phyloP scores from a whole-genome alignment of 2,329 filamentous ascomycete genomes.

The Microcera coccophila region DNA sequence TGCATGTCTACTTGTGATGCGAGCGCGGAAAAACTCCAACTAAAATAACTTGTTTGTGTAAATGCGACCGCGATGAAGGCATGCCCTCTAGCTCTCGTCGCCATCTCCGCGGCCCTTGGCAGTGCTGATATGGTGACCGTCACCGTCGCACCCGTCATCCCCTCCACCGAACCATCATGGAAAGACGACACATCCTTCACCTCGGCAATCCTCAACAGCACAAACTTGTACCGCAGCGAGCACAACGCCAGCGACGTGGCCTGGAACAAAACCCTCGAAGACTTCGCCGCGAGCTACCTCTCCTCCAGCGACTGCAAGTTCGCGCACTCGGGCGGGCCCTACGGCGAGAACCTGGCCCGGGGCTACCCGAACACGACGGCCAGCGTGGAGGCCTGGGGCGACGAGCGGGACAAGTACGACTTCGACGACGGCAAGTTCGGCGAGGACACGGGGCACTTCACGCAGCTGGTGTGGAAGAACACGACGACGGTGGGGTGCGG shows the following conservation, averaged over 20 bases:
- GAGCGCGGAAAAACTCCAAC: too few relatives aligned
- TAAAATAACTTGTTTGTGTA: too few relatives aligned
- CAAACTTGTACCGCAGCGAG: conserved; percentile 60
- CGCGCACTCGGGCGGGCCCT: conserved; percentile 57
- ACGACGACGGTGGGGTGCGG: conserved; percentile 59
- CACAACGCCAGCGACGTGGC: conserved; percentile 56
- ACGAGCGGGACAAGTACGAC: conserved; percentile 51
- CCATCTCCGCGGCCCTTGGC: conserved; percentile 9
- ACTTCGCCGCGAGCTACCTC: conserved; percentile 52
- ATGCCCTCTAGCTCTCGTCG: conserved; percentile 8
- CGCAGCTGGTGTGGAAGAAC: conserved; percentile 66
- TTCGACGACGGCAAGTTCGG: conserved; percentile 55
- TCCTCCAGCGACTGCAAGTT: conserved; percentile 42
- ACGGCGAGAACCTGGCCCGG: conserved; percentile 71
- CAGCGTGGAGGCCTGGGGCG: conserved; percentile 63
- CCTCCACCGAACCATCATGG: conserved; percentile 35
- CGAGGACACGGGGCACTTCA: conserved; percentile 65
- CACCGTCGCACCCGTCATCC: conserved; percentile 32
- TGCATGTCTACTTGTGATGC: too few relatives aligned
- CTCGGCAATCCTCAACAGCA: conserved; percentile 58
- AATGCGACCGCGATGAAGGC: conserved; percentile 13
- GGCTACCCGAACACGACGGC: conserved; percentile 59
- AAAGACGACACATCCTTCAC: conserved; percentile 37
- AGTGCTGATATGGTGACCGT: conserved; percentile 23
- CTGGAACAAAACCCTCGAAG: conserved; percentile 64